Percentiles rank a stretch among this genome's conserved stretches.
These are phyloP conservation scores for Wickerhamiella siamensis DNA, from an alignment of 805 yeast genomes.

Conservation along the genomic window DNA sequence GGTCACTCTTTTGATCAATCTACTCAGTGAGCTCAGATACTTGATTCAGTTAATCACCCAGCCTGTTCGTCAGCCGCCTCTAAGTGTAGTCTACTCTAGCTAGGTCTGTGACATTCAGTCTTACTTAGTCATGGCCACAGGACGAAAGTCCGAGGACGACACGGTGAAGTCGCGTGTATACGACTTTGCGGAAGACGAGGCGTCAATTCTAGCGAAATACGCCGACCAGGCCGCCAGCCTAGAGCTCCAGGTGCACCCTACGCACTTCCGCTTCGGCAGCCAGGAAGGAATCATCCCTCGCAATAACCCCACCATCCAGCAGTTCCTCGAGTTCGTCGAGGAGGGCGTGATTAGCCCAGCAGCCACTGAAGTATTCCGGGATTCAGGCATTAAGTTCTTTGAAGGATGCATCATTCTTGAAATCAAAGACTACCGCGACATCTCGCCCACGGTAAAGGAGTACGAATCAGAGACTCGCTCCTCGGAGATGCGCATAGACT, in stretches of 20 bases:
- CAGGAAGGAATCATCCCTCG: slow-evolving; percentile 81
- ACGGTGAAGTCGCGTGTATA: slow-evolving; percentile 3
- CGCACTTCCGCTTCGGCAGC: slow-evolving; percentile 81
- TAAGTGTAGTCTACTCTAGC: background rate
- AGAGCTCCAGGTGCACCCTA: slow-evolving; percentile 81
- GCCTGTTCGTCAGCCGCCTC: background rate
- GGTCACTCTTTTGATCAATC: background rate
- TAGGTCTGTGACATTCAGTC: background rate
- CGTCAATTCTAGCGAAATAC: slow-evolving; percentile 61
- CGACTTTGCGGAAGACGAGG: slow-evolving; percentile 45
- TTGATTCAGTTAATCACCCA: background rate
- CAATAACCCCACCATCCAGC: slow-evolving; percentile 55
- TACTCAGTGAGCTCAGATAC: too few relatives aligned
- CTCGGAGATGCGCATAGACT: slow-evolving; percentile 1
- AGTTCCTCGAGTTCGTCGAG: slow-evolving; percentile 65
- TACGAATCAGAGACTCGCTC: background rate
- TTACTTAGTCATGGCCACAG: slow-evolving; percentile 1
- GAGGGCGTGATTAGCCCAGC: slow-evolving; percentile 78
- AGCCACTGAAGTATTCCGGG: slow-evolving; percentile 75
- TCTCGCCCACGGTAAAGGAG: background rate
- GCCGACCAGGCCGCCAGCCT: slow-evolving; percentile 65
- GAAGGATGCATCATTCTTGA: slow-evolving; percentile 83
- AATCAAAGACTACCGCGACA: slow-evolving; percentile 70
- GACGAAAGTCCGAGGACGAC: slow-evolving; percentile 1
- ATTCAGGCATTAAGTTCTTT: slow-evolving; percentile 68